phyloP scores from a whole-genome alignment of 257 asterid genomes.

The Phtheirospermum japonicum region DNA sequence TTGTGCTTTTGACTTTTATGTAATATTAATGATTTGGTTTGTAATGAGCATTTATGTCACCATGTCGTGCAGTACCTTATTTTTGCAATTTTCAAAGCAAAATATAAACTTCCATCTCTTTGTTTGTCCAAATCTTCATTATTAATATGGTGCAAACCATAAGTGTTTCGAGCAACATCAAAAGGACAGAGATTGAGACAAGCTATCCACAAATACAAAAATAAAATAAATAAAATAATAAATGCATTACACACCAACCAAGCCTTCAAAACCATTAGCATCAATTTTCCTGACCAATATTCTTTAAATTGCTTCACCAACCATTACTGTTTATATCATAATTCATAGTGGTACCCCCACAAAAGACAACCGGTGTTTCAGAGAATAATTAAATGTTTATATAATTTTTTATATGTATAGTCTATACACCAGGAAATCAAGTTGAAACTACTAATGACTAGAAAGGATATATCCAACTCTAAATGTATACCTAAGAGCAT shows the following conservation, averaged over 20 bases:
- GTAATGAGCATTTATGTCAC: constrained; percentile 5
- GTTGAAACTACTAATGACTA: not conserved
- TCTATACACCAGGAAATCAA: too few relatives aligned
- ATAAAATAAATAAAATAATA: too few relatives aligned
- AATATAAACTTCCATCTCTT: not conserved
- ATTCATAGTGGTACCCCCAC: not conserved
- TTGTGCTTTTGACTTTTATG: constrained; percentile 24
- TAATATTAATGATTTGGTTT: constrained; percentile 22
- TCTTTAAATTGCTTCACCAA: constrained; percentile 15
- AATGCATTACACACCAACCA: too few relatives aligned
- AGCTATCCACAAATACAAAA: not conserved
- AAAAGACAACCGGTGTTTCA: not conserved
- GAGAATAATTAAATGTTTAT: not conserved
- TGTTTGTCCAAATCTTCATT: not conserved
- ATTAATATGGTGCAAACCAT: not conserved
- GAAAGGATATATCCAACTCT: not conserved
- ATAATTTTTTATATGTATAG: not conserved
- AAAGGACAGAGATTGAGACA: not conserved
- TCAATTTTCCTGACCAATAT: not conserved
- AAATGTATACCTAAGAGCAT: constrained; percentile 9
- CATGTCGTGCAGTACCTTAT: not conserved
- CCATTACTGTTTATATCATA: constrained; percentile 13
- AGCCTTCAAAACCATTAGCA: not conserved
- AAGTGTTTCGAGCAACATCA: not conserved
- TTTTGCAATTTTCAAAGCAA: not conserved